Evolutionary conservation across 176 grass and related monocot genomes (phyloP).

Genomic region (Hordeum marinum): DNA sequence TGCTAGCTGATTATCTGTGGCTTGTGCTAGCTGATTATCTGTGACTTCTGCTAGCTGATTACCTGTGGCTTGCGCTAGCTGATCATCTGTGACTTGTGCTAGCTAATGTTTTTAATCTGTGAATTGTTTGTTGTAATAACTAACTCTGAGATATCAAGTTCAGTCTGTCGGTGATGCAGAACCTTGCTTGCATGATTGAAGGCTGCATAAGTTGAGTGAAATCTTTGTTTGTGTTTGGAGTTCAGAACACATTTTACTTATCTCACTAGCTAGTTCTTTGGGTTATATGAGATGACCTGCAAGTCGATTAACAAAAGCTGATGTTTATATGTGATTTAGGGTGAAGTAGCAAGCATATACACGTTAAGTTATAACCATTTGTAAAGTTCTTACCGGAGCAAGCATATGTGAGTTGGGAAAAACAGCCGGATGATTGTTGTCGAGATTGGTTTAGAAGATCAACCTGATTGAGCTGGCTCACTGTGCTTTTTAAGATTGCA

Average conservation of each 20-base stretch:
- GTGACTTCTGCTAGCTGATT: too few species aligned
- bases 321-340: not conserved
- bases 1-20: not conserved
- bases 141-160: not conserved
- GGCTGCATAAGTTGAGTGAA: not conserved
- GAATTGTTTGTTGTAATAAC: not conserved
- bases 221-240: not conserved
- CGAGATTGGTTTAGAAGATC: not conserved
- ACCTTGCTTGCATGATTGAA: not conserved
- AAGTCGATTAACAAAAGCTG: not conserved
- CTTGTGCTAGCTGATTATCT: not conserved
- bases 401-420: not conserved
- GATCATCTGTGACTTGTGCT: not conserved
- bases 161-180: not conserved
- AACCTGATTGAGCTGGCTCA: not conserved
- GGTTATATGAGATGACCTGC: not conserved
- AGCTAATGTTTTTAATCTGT: not conserved
- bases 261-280: not conserved
- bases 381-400: not conserved
- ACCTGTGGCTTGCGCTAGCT: too few species aligned
- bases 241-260: not conserved
- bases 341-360: not conserved
- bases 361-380: not conserved
- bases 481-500: not conserved
- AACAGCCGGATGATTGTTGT: not conserved